Evolutionary conservation across 441 rosid genomes (phyloP).

Genomic region (Pelargonium australe): DNA sequence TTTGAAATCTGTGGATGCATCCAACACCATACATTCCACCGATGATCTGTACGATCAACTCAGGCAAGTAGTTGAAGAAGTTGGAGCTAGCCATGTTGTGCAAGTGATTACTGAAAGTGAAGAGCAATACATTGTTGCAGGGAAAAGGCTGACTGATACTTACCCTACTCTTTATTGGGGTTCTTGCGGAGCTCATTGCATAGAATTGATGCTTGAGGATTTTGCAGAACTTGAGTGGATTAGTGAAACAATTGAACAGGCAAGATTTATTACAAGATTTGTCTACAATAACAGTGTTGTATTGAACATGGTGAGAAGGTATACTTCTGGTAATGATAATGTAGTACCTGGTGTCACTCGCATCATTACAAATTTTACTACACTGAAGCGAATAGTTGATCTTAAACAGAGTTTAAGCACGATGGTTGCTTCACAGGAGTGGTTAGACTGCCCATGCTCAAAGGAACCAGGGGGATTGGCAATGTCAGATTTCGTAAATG

Average conservation of each 20-base stretch:
- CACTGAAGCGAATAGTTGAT: constrained; percentile 51
- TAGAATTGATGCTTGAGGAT: constrained; percentile 74
- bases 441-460: constrained; percentile 63
- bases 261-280: constrained; percentile 68
- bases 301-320: constrained; percentile 66
- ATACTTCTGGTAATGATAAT: constrained; percentile 66
- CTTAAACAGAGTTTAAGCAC: constrained; percentile 55
- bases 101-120: constrained; percentile 71
- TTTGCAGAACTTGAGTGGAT: constrained; percentile 65
- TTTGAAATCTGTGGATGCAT: constrained; percentile 62
- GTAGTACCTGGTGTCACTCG: constrained; percentile 52
- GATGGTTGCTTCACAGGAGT: constrained; percentile 85
- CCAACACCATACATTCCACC: constrained; percentile 38
- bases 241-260: constrained; percentile 52
- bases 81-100: constrained; percentile 60
- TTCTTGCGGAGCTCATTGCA: constrained; percentile 68
- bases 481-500: constrained; percentile 53
- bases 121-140: constrained; percentile 45
- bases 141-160: constrained; percentile 52
- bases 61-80: constrained; percentile 70
- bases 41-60: constrained; percentile 51
- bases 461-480: constrained; percentile 66
- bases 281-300: constrained; percentile 63
- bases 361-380: constrained; percentile 60
- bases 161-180: constrained; percentile 75